These are phyloP conservation scores for Viola pubescens DNA, from an alignment of 441 rosid genomes.

Conservation along the genomic window DNA sequence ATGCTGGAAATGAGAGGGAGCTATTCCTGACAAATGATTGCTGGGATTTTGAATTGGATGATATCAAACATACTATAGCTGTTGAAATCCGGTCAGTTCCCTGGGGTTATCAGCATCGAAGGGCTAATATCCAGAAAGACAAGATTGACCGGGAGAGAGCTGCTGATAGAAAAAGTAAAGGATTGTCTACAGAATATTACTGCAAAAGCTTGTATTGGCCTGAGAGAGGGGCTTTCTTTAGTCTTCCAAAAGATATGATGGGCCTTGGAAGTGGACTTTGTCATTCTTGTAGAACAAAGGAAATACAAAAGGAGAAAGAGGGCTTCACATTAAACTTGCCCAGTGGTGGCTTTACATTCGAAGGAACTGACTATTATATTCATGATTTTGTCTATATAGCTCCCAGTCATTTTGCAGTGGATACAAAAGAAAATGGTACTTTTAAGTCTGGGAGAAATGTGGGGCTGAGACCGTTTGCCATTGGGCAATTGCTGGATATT, in stretches of 20 bases:
- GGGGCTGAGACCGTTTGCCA: conserved; percentile 60
- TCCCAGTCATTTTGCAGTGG: conserved; percentile 35
- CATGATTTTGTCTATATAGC: conserved; percentile 61
- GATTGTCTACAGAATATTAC: conserved; percentile 54
- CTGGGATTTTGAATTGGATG: conserved; percentile 38
- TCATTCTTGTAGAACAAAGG: conserved; percentile 41
- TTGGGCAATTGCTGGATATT: conserved; percentile 69
- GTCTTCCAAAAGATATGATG: conserved; percentile 43
- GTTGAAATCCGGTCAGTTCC: conserved; percentile 46
- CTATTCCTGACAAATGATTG: conserved; percentile 60
- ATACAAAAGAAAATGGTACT: conserved; percentile 27
- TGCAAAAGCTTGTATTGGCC: conserved; percentile 76
- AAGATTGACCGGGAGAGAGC: conserved; percentile 56
- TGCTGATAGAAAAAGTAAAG: conserved; percentile 61
- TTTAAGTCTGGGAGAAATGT: conserved; percentile 73
- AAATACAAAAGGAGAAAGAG: conserved; percentile 31
- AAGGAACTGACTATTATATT: conserved; percentile 39
- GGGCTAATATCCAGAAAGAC: conserved; percentile 36
- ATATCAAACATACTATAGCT: conserved; percentile 35
- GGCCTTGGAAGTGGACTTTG: conserved; percentile 62
- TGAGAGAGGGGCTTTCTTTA: conserved; percentile 73
- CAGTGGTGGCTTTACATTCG: conserved; percentile 33
- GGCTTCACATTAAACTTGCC: conserved; percentile 30
- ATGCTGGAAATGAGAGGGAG: conserved; percentile 67
- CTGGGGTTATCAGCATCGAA: conserved; percentile 66